A percentile compares a stretch with the other conserved stretches of the same genome.
These are phyloP conservation scores for Biancaea sappan DNA, from an alignment of 306 rosid genomes.

Conservation along the genomic window DNA sequence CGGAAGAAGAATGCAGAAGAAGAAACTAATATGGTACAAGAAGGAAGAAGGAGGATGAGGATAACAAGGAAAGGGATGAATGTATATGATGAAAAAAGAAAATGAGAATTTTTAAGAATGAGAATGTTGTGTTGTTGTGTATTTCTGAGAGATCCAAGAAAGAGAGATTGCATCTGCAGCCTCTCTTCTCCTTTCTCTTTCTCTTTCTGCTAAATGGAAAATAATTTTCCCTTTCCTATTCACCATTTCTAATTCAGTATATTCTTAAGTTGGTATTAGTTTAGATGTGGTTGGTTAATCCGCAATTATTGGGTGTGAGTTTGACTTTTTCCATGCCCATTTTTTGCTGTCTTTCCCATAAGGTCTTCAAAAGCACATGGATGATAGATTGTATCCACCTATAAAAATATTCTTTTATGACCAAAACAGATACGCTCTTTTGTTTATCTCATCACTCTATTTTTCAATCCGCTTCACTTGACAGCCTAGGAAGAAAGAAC, in stretches of 20 bases:
- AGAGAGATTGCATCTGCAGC: slow-evolving; percentile 54
- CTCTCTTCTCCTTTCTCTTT: slow-evolving; percentile 36
- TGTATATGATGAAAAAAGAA: not conserved
- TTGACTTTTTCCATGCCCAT: slow-evolving; percentile 63
- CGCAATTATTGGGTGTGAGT: slow-evolving; percentile 61
- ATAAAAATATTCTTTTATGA: slow-evolving; percentile 6
- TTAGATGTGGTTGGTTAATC: slow-evolving; percentile 43
- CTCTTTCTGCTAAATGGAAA: slow-evolving; percentile 17
- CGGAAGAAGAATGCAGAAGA: slow-evolving; percentile 26
- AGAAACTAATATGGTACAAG: slow-evolving; percentile 18
- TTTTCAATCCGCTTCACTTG: too few relatives aligned
- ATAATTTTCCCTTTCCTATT: slow-evolving; percentile 12
- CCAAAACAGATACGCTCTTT: not conserved
- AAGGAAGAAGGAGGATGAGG: slow-evolving; percentile 22
- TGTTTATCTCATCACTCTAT: not conserved
- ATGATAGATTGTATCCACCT: slow-evolving; percentile 1
- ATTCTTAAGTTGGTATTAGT: slow-evolving; percentile 39
- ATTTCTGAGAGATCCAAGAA: slow-evolving; percentile 48
- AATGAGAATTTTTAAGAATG: too few relatives aligned
- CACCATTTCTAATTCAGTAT: slow-evolving; percentile 42
- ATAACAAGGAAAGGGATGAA: slow-evolving; percentile 23
- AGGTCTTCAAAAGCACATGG: slow-evolving; percentile 22
- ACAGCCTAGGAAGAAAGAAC: too few relatives aligned
- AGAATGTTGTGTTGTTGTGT: too few relatives aligned
- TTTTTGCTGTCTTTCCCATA: not conserved